Base-by-base conservation (phyloP, 2,329 filamentous ascomycete genomes). In the Diaporthe velutina region DNA sequence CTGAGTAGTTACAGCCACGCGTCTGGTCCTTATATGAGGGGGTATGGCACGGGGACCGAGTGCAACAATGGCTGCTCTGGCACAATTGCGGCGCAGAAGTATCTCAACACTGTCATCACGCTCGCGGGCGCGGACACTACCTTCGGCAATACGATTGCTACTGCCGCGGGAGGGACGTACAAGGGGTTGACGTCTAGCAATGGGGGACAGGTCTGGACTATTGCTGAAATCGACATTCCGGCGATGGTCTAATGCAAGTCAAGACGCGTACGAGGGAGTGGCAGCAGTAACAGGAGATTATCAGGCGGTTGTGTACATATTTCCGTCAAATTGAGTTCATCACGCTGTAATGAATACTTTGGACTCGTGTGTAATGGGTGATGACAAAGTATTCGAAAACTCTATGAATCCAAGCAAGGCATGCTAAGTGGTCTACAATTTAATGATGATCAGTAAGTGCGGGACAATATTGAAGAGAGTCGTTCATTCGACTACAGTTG, bases 41-140 rank as follows among this genome's bases (percentile, higher is more conserved):
- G 81, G 4, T 82, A 80, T 61, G 82, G 83, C 50, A 86, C 83
- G 1, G 84, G 84, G 15, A 86, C 84, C 3, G 83, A 86, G 76
- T 86, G 84, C 50, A 75, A 85, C 75, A 70, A 78, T 15, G 77
- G 75, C 48, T 86, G 84, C 78, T 82, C 79, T 0, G 82, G 82
- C 33, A 85, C 84, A 19, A 78, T 83, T 48, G 80, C 81, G 10
- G 76, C 79, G 6, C 84, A 86, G 78, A 79, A 80, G 25, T 86
- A 86, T 75, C 70, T 81, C 50, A 83, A 85, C 72, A 86, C 83
- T 0, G 78, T 78, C 12, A 83, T 85, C 70, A 85, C 83, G 19
- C 79, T 85, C 9, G 80, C 79, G 1, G 76, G 77, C 7, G 80
- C 81, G 1, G 84, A 83, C 73, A 78, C 78, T 25, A 77, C 78